Evolutionary conservation across 75 land plant species (phyloP).

Genomic region (Cupressus sempervirens): DNA sequence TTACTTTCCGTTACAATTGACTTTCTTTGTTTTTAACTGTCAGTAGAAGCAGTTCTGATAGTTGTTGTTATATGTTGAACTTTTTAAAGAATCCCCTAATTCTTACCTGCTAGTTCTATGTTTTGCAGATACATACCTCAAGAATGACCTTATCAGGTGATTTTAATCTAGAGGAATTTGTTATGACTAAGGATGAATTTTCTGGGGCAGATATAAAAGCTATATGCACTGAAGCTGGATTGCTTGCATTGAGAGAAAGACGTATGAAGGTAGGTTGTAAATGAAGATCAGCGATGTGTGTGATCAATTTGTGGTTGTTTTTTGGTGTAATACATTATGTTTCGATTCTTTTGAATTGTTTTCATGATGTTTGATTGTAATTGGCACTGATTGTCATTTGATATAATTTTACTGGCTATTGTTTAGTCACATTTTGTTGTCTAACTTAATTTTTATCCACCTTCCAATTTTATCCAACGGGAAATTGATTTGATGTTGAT

Average conservation of each 20-base stretch:
- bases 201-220: conserved; percentile 93
- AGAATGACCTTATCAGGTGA: conserved; percentile 86
- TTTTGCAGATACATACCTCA: conserved; percentile 72
- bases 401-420: neutral
- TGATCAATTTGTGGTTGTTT: neutral
- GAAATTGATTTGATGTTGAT: neutral
- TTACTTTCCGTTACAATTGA: neutral
- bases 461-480: neutral
- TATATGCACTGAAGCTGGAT: conserved; percentile 82
- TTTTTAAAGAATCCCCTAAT: conserved; percentile 2
- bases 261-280: conserved; percentile 68
- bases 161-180: conserved; percentile 87
- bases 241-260: conserved; percentile 82
- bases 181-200: conserved; percentile 89
- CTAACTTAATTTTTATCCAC: neutral
- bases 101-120: neutral
- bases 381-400: neutral
- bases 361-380: neutral
- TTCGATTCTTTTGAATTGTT: neutral
- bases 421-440: neutral
- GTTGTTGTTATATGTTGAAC: neutral
- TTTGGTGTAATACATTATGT: neutral
- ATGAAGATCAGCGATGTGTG: neutral
- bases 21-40: neutral
- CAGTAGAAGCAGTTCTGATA: neutral